Conservation (phyloP, 352 stramenopile species). For the Phytophthora cryptogea region DNA sequence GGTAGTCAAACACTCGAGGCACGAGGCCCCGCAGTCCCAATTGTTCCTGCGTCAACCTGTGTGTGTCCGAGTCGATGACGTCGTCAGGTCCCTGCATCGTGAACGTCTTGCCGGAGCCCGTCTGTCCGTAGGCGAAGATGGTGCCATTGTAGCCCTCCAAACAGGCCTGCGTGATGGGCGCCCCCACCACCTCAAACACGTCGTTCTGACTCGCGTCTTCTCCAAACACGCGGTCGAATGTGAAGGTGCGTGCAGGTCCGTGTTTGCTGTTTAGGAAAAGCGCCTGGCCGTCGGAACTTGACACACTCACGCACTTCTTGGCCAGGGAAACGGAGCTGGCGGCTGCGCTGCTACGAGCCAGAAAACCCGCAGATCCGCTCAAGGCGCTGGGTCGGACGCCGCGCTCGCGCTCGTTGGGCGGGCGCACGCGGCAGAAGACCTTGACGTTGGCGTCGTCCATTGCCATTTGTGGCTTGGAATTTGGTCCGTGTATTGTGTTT, state of each 20-base stretch:
- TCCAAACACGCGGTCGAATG: conserved; percentile 92
- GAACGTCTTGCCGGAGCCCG: conserved; percentile 85
- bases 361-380: conserved; percentile 21
- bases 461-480: conserved; percentile 11
- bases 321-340: conserved; percentile 29
- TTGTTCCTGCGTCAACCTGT: conserved; percentile 34
- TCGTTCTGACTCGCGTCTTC: conserved; percentile 91
- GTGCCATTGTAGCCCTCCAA: conserved; percentile 87
- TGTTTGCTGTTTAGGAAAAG: conserved; percentile 64
- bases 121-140: conserved; percentile 89
- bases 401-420: conserved; percentile 77
- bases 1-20: conserved; percentile 80
- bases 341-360: conserved; percentile 17
- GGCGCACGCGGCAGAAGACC: conserved; percentile 88
- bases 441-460: conserved; percentile 70
- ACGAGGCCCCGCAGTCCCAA: conserved; percentile 65
- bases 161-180: conserved; percentile 81
- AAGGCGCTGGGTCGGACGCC: conserved; percentile 20
- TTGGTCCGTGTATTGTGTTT: neutral
- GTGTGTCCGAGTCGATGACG: conserved; percentile 53
- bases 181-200: conserved; percentile 88
- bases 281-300: conserved; percentile 52
- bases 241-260: conserved; percentile 68
- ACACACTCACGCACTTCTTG: conserved; percentile 73
- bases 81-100: conserved; percentile 85